Base-by-base conservation (phyloP, 306 rosid genomes). In the Medicago ruthenica region DNA sequence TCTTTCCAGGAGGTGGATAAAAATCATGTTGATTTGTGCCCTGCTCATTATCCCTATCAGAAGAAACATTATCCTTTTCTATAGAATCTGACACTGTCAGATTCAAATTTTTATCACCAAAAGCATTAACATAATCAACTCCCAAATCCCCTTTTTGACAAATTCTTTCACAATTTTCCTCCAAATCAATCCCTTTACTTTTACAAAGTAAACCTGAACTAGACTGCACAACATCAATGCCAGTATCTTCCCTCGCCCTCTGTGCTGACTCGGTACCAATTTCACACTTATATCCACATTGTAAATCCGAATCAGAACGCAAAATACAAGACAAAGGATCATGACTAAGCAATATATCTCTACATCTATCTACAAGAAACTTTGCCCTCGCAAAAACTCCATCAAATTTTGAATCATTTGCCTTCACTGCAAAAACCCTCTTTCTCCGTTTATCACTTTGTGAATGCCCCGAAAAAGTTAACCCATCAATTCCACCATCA, bases 1-100 rank as follows among this genome's bases (percentile, higher is more conserved):
- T 85, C 86, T 89, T 89, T 47, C 94, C 97, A 36, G 97, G 97
- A 37, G 89, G 78, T 14, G 79, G 68, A 73, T 42, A 37, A 67
- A 64, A 40, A 57, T 27, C 31, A 27, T 27, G 31, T 27, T 27
- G 31, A 27, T 27, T 27, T 27, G 31, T 27, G 31, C 31, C 73
- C 81, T 55, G 45, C 40, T 15, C 58, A 24, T 48, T 65, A 40
- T 48, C 65, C 12, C 78, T 76, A 71, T 54, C 86, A 41, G 62
- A 79, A 63, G 71, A 65, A 60, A 54, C 17, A 72, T 53, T 13
- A 34, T 84, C 83, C 82, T 34, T 70, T 44, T 71, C 62, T 1
- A 24, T 27, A 47, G 67, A 57, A 74, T 80, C 75, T 9, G 60
- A 59, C 13, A 61, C 58, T 11, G 39, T 10, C 54, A 22, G 71